phyloP scores from a whole-genome alignment of 805 yeast genomes.

The Sugiyamaella americana region DNA sequence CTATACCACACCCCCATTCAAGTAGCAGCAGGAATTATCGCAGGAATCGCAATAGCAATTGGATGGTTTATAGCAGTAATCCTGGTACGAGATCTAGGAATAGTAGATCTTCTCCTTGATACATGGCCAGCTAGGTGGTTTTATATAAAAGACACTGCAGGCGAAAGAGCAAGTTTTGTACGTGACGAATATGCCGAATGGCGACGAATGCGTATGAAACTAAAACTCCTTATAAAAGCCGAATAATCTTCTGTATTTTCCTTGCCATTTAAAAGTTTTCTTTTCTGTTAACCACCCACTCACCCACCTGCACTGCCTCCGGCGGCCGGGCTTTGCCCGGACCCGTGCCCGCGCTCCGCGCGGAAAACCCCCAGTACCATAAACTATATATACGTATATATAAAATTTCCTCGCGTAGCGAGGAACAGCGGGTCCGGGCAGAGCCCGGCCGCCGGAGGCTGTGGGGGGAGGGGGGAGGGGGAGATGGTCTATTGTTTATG shows the following conservation, averaged over 20 bases:
- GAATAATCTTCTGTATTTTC: conserved; percentile 10
- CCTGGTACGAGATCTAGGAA: conserved; percentile 57
- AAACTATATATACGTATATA: no score
- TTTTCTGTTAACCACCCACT: background rate
- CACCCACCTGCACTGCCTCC: background rate
- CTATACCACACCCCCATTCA: conserved; percentile 71
- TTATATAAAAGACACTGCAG: conserved; percentile 35
- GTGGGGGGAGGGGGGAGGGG: background rate
- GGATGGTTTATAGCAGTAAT: conserved; percentile 49
- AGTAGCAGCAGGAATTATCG: conserved; percentile 61
- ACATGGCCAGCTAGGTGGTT: conserved; percentile 47
- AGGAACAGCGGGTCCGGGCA: background rate
- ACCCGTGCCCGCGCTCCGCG: background rate
- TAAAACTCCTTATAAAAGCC: conserved; percentile 24
- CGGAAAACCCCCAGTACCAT: no score
- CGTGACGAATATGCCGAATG: conserved; percentile 29
- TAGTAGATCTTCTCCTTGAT: conserved; percentile 56
- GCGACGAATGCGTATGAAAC: conserved; percentile 25
- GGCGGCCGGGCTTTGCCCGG: background rate
- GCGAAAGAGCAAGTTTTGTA: conserved; percentile 28
- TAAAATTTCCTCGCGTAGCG: no score
- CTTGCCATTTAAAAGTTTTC: background rate
- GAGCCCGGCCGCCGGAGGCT: background rate
- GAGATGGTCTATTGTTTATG: conserved; percentile 4
- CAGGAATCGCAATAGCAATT: conserved; percentile 59